Evolutionary conservation across 495 filamentous ascomycete species (phyloP), one percentile per base, ranked within the genome.

Genomic region (Ascodesmis nigricans): DNA sequence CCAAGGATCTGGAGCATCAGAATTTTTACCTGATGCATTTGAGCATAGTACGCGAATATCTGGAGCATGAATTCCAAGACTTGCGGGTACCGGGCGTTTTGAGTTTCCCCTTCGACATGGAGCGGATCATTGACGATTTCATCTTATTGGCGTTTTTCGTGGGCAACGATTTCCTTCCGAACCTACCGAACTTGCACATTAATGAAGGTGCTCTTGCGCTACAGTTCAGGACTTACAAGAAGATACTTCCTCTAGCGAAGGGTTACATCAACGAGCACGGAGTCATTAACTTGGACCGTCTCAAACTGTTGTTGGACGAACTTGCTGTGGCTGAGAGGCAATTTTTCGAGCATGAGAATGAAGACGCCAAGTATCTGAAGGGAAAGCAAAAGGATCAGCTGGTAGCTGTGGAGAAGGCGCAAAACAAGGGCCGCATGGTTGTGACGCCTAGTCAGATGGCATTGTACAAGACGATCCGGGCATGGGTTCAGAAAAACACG

Each of bases 111-210:
- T 97, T 87, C 49, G 78, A 99, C 45, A 75, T 95, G 75, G 90
- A 99, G 55, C 71, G 75, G 40, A 69, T 95, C 43, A 93, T 99
- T 55, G 90, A 99, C 47, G 87, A 99, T 61, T 95, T 99, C 56
- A 95, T 99, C 50, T 66, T 99, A 26, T 91, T 99, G 78, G 83
- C 81, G 20, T 99, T 99, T 61, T 99, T 99, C 51, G 81, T 99
- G 52, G 90, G 90, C 53, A 99, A 99, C 54, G 90, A 99, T 58
- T 99, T 99, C 57, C 65, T 99, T 47, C 90, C 90, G 3, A 92
- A 95, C 57, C 60, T 99, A 33, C 90, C 90, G 2, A 78, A 90
- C 42, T 58, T 99, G 40, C 90, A 95, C 57, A 99, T 99, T 57
- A 99, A 99, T 56, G 90, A 95, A 53, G 90, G 90, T 21, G 90